These are phyloP conservation scores for Cystoderma amianthinum DNA, from an alignment of 768 basidiomycete species.

Conservation along the genomic window DNA sequence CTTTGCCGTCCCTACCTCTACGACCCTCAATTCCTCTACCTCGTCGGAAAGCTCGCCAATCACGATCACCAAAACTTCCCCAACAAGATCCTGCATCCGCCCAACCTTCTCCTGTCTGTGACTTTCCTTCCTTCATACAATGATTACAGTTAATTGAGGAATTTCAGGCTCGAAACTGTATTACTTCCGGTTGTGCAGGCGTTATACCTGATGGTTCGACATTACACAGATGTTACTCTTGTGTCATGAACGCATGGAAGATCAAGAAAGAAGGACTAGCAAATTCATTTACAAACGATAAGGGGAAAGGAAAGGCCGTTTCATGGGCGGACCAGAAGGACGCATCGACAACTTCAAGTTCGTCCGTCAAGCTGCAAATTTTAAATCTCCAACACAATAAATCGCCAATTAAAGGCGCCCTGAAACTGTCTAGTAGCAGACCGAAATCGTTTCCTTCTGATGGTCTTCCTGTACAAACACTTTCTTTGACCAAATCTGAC, in stretches of 20 bases:
- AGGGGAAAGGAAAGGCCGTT: constrained; percentile 19
- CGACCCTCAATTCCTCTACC: too few species aligned
- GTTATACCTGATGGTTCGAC: constrained; percentile 4
- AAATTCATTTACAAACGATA: constrained; percentile 1
- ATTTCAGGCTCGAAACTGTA: constrained; percentile 7
- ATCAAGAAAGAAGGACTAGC: neutral
- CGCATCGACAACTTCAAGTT: neutral
- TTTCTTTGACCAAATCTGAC: too few species aligned
- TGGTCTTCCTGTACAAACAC: too few species aligned
- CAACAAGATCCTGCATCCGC: too few species aligned
- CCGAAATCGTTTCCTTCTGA: too few species aligned
- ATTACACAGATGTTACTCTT: constrained; percentile 7
- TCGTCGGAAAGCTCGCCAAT: too few species aligned
- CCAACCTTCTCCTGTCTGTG: too few species aligned
- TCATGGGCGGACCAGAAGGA: constrained; percentile 25
- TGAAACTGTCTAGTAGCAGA: too few species aligned
- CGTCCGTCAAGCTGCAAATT: constrained; percentile 2
- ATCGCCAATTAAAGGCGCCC: neutral
- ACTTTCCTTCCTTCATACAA: too few species aligned
- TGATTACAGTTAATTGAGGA: too few species aligned
- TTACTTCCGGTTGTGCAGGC: constrained; percentile 5
- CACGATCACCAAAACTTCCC: too few species aligned
- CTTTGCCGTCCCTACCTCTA: too few species aligned
- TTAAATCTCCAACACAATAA: neutral
- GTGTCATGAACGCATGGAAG: constrained; percentile 11